Base-by-base conservation (phyloP, 345 rosid genomes). In the Brassica napus region DNA sequence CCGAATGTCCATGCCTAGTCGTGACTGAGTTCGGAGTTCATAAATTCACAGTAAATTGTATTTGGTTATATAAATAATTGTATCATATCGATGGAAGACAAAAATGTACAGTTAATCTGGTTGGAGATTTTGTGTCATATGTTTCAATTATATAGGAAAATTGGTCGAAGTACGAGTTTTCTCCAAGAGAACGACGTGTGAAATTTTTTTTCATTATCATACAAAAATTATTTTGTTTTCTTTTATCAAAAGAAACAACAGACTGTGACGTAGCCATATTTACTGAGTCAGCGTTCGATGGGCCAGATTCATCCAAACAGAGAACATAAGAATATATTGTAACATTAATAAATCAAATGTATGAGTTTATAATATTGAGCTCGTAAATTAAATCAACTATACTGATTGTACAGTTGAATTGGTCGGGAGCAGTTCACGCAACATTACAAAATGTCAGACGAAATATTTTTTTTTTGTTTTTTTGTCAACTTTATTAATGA, bases 31-130 rank as follows among this genome's bases (percentile, higher is more conserved):
- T 73, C n/a, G 54, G 5, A 61, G 65, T 49, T 49, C 21, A 54
- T 54, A 54, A 14, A 28, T 28, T 28, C 31, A 28, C 31, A 28
- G 31, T 4, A 47, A 14, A 47, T 11, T 42, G 49, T 42, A 10
- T 39, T 39, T 42, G 12, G 55, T 47, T 14, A 47, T 7, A 10
- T 11, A 44, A 44, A 0, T 44, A 44, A 44, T 44, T 44, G 52
- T 68, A 61, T 15, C 49, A 60, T 52, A 52, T 16, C 37, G 61
- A 79, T 75, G 68, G 18, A 26, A 35, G 75, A 69, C 71, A 63
- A 39, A 63, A 63, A 16, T 30, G 18, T 35, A 69, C 72, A 74
- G 72, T 74, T 74, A 74, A 75, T 55, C 44, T 80, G 8, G 83
- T 74, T 80, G 83, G 68, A 80, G 55, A 74, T 67, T 67, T 47